Evolutionary conservation across 768 basidiomycete species (phyloP).

Genomic region (Holtermannia corniformis): DNA sequence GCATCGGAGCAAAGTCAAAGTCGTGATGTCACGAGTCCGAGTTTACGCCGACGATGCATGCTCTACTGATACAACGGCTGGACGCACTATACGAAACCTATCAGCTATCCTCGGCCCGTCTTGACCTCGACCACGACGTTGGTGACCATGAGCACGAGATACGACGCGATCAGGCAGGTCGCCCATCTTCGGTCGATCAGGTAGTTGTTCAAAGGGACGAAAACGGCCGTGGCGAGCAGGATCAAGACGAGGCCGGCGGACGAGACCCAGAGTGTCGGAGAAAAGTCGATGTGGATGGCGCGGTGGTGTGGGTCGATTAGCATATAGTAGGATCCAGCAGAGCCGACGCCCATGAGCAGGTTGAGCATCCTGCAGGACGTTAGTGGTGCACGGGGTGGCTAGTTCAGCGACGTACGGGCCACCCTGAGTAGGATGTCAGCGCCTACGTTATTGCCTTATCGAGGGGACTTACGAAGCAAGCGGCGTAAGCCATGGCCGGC

Average conservation of each 20-base stretch:
- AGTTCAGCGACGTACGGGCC: slow-evolving; percentile 19
- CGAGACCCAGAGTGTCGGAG: slow-evolving; percentile 74
- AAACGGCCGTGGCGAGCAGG: slow-evolving; percentile 63
- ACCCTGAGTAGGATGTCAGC: slow-evolving; percentile 7
- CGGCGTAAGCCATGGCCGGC: slow-evolving; percentile 41
- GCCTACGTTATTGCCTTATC: neutral
- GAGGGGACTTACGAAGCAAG: slow-evolving; percentile 27
- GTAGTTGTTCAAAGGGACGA: slow-evolving; percentile 78
- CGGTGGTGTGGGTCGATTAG: slow-evolving; percentile 58
- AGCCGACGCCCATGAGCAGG: slow-evolving; percentile 60
- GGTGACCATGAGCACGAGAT: slow-evolving; percentile 62
- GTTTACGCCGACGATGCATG: too few species aligned
- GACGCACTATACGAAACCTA: too few species aligned
- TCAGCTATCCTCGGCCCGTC: slow-evolving; percentile 15
- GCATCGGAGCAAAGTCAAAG: too few species aligned
- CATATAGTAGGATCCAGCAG: slow-evolving; percentile 65
- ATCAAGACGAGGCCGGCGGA: slow-evolving; percentile 68
- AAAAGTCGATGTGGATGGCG: slow-evolving; percentile 61
- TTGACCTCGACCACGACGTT: slow-evolving; percentile 70
- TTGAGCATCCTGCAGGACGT: slow-evolving; percentile 37
- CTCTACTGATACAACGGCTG: too few species aligned
- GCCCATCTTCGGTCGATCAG: slow-evolving; percentile 75
- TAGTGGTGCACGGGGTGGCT: neutral
- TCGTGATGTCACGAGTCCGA: too few species aligned
- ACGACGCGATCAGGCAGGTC: slow-evolving; percentile 61